Evolutionary conservation across 805 yeast genomes (phyloP), one percentile per base, ranked within the genome.

Genomic region (Grigorovia humatica): DNA sequence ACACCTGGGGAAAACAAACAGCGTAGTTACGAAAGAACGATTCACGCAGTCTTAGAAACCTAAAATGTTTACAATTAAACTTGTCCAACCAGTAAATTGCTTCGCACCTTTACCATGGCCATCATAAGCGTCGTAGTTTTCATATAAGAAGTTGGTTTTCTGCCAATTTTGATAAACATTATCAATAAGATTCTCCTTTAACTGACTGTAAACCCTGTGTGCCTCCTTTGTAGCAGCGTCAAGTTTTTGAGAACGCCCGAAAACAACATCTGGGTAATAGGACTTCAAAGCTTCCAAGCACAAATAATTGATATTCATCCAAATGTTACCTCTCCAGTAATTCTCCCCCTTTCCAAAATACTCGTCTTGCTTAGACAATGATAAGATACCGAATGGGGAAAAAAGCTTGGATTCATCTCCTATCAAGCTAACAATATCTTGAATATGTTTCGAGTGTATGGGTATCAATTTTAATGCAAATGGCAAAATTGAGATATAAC

Each of bases 61-160:
- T 91, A 93, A 85, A 62, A 93, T 86, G 55, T 80, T 73, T 5
- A 86, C 79, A 12, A 86, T 85, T 53, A 88, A 70, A 1, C 95
- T 81, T 0, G 97, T 83, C 99, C 99, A 93, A 1, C 99, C 99
- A 44, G 88, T 74, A 70, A 93, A 93, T 64, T 88, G 91, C 66
- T 85, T 83, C 9, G 91, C 90, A 8, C 97, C 90, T 57, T 78
- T 78, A 2, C 88, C 86, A 1, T 69, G 64, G 1, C 99, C 99
- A 9, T 81, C 80, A 13, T 59, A 63, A 55, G 88, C 91, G 57
- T 86, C 82, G 66, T 93, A 93, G 63, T 88, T 91, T 62, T 93
- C 99, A 85, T 89, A 91, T 6, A 87, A 88, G 62, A 76, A 85
- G 0, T 96, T 96, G 0, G 95, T 84, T 32, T 69, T 63, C 51